A percentile compares a stretch with the other conserved stretches of the same genome.
Conservation (phyloP, 345 rosid species). For the Citrus medica region DNA sequence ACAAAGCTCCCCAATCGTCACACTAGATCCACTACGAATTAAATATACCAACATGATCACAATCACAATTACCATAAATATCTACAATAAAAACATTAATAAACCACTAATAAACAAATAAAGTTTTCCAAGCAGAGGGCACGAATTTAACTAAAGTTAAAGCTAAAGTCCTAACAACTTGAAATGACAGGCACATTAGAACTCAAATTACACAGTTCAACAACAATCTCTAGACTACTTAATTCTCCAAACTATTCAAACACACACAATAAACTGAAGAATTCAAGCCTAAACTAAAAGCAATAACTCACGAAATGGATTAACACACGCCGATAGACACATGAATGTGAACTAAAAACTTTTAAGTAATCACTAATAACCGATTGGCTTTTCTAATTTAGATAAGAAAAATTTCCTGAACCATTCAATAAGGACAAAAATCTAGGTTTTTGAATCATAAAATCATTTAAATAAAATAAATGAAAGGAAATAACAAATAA, state of each 20-base stretch:
- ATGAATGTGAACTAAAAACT: not conserved
- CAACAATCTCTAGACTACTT: not conserved
- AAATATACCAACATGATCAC: not conserved
- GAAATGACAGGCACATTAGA: not conserved
- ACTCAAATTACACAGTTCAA: not conserved
- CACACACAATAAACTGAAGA: not conserved
- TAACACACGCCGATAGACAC: not conserved
- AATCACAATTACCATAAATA: not conserved
- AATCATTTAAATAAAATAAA: not conserved
- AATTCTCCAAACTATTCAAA: not conserved
- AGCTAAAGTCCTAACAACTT: not conserved
- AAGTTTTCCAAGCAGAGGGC: not conserved
- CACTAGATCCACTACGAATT: not conserved
- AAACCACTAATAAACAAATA: not conserved
- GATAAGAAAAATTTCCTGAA: not conserved
- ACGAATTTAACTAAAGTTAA: not conserved
- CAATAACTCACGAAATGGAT: not conserved
- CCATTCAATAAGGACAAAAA: not conserved
- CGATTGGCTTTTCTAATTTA: not conserved
- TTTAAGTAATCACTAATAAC: not conserved
- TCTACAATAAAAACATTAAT: not conserved
- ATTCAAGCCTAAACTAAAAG: not conserved
- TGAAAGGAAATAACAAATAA: not conserved
- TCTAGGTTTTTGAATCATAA: constrained; percentile 4
- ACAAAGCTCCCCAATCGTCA: not conserved